Evolutionary conservation across 495 filamentous ascomycete species (phyloP).

Genomic region (Hypoxylon subgilvum): DNA sequence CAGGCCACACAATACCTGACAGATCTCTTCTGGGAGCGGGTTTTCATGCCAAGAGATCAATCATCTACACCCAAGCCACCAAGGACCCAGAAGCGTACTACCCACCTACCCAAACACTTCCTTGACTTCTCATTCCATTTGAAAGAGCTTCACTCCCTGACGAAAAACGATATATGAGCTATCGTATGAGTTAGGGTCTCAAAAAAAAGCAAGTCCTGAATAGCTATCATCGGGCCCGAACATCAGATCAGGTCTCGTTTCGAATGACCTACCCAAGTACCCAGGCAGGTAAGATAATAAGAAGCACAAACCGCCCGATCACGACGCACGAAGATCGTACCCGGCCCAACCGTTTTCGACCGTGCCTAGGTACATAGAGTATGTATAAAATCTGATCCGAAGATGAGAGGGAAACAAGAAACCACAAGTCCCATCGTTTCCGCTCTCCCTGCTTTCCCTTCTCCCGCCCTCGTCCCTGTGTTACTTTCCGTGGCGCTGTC

Average conservation of each 20-base stretch:
- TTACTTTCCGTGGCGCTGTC: too few species aligned
- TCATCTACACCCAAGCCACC: neutral
- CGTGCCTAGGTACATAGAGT: neutral
- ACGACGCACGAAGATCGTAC: slow-evolving; percentile 10
- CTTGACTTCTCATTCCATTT: neutral
- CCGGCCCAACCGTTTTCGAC: neutral
- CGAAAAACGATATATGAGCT: neutral
- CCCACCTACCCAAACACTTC: too few species aligned
- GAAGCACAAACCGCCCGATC: slow-evolving; percentile 8
- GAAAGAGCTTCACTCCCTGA: too few species aligned
- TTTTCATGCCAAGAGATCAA: slow-evolving; percentile 1
- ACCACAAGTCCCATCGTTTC: too few species aligned
- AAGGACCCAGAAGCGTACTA: too few species aligned
- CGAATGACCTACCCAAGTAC: slow-evolving; percentile 5
- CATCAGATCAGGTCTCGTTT: slow-evolving; percentile 11
- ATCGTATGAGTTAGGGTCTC: slow-evolving; percentile 4
- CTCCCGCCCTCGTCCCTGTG: too few species aligned
- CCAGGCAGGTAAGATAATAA: neutral
- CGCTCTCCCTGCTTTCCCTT: too few species aligned
- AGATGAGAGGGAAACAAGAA: neutral
- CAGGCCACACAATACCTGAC: slow-evolving; percentile 20
- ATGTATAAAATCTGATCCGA: too few species aligned
- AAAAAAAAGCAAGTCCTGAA: neutral
- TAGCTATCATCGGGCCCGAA: slow-evolving; percentile 1
- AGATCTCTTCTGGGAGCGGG: slow-evolving; percentile 10